Base-by-base conservation (phyloP, 176 grass and related monocot species). In the Saccharum officinarum region DNA sequence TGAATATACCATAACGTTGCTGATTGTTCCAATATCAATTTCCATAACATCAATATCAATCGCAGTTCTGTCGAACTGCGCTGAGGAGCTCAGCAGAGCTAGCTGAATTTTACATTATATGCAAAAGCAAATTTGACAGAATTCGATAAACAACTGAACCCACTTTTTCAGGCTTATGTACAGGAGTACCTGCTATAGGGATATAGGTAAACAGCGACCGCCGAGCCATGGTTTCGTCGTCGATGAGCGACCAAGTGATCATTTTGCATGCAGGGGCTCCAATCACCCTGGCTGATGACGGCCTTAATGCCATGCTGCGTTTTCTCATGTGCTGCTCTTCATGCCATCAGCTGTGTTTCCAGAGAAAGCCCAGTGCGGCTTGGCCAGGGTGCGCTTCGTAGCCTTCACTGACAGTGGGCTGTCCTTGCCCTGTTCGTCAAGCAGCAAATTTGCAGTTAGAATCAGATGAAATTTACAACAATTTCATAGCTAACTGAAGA, bases 351-450 rank as follows among this genome's bases (percentile, higher is more conserved):
- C 84, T 44, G 55, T 47, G 10, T 72, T 82, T 9, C 50, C 45
- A 22, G 67, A 54, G 87, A 90, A 86, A 79, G 88, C 69, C 78
- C 75, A 82, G 75, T 79, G 78, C 0, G 76, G 86, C 81, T 91
- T 95, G 7, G 86, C 92, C n/a, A 87, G 86, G 7, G 57, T 86
- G 69, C 76, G 88, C 40, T 83, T 86, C 31, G 82, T 4, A 36
- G 97, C 91, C 92, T 94, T 95, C 61, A 89, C 91, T 85, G 91
- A 87, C 41, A 99, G 81, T 44, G 93, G 85, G 72, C 88, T 96
- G 82, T 59, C 80, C 83, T 99, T 96, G 84, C 71, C 87, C 97
- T 99, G 88, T 83, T 88, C 34, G 38, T 72, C 8, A 75, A 75
- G 16, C 44, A 74, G n/a, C 16, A 47, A 60, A 77, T 26, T 23